Evolutionary conservation across 2,329 filamentous ascomycete species (phyloP).

Genomic region (Aspergillus spinulosporus): DNA sequence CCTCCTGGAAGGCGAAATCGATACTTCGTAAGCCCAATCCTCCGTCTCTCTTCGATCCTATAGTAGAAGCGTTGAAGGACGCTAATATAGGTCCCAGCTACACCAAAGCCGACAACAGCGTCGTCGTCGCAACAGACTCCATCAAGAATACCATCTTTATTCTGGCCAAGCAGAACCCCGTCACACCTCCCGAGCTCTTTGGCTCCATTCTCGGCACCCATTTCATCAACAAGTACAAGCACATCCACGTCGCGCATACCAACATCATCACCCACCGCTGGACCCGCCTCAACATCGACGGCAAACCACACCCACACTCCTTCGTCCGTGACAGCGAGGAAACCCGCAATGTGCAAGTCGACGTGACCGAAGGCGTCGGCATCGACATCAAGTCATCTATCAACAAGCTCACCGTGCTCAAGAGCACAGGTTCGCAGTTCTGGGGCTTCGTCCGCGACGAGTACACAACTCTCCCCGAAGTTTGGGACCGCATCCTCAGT

Average conservation of each 20-base stretch:
- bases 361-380: constrained; percentile 65
- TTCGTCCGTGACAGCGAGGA: constrained; percentile 90
- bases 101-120: constrained; percentile 89
- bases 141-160: constrained; percentile 99
- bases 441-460: constrained; percentile 91
- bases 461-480: constrained; percentile 86
- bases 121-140: constrained; percentile 93
- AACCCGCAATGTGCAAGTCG: constrained; percentile 77
- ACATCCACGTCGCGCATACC: constrained; percentile 84
- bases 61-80: not conserved
- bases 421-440: constrained; percentile 95
- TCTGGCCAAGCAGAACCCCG: constrained; percentile 87
- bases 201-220: constrained; percentile 81
- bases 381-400: constrained; percentile 78
- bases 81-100: constrained; percentile 60
- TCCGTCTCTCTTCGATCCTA: not conserved
- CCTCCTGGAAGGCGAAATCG: constrained; percentile 89
- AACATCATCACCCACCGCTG: constrained; percentile 83
- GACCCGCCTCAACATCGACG: constrained; percentile 84
- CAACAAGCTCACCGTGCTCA: constrained; percentile 80
- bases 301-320: constrained; percentile 89
- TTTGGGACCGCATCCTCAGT: constrained; percentile 91
- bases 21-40: constrained; percentile 65
- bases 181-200: constrained; percentile 90
- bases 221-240: constrained; percentile 82